Evolutionary conservation across 2,329 filamentous ascomycete species (phyloP), one percentile per base, ranked within the genome.

Genomic region (Venturia pyrina): DNA sequence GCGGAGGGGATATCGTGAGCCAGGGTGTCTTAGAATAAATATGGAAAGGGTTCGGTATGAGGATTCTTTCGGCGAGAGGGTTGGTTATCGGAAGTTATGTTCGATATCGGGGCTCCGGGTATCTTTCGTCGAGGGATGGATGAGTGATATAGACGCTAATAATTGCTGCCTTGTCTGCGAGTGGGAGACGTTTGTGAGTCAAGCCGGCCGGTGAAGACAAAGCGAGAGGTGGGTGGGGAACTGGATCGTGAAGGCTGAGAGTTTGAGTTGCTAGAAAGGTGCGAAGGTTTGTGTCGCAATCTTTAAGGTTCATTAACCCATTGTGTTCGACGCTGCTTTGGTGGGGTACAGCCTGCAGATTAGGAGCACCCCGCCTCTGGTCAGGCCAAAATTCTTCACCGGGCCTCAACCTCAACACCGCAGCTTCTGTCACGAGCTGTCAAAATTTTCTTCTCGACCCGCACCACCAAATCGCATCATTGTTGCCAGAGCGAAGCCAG

Each of bases 1-100:
- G 44, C 24, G 62, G 62, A 44, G 62, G 28, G 19, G 53, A 59
- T 59, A n/a, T 37, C 53, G 32, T 32, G 53, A 59, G 32, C 53
- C 32, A n/a, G 53, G 53, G 13, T 59, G 53, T 15, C 19, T 3
- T 37, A 19, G 28, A n/a, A 21, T 37, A 37, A 40, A n/a, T 37
- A 32, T 59, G n/a, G 53, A 37, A 19, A 37, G 53, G 15, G 32
- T n/a, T 19, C 28, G 32, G 21, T 34, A 37, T 32, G 6, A 37
- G 32, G 28, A 11, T n/a, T 37, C 11, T 4, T 37, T 37, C 5
- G 13, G 13, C 3, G 28, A 5, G 15, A n/a, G 53, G 15, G 4
- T 37, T 37, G 8, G 3, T 59, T 37, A 5, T 59, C 32, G 53
- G 53, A 28, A 17, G 37, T 7, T 37, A 37, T n/a, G 28, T 37